Evolutionary conservation across 169 alveolate species (phyloP).

Genomic region (Hammondia hammondi): DNA sequence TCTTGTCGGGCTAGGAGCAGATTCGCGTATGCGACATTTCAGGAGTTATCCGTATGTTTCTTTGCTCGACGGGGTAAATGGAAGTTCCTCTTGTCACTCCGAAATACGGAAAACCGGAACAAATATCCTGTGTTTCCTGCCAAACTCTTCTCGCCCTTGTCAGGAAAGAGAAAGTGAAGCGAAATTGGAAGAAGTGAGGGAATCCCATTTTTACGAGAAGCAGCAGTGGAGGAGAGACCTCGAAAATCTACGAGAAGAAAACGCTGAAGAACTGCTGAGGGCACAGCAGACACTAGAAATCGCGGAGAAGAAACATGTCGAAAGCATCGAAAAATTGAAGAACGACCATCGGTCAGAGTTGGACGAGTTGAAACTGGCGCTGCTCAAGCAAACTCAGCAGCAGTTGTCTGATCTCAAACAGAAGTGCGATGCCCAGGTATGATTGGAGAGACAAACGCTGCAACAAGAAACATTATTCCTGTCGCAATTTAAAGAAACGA

Average conservation of each 20-base stretch:
- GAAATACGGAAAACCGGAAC: too few species aligned
- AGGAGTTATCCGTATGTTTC: too few species aligned
- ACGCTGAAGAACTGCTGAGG: neutral
- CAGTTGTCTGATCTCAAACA: neutral
- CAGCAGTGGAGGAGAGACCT: neutral
- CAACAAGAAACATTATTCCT: too few species aligned
- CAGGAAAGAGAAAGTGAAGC: neutral
- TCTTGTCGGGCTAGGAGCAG: too few species aligned
- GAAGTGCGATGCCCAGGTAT: neutral
- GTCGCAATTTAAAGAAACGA: too few species aligned
- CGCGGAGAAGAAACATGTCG: slow-evolving; percentile 19
- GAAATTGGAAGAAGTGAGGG: neutral
- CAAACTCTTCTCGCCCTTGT: neutral
- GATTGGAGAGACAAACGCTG: too few species aligned
- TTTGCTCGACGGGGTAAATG: too few species aligned
- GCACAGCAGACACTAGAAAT: neutral
- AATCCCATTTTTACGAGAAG: neutral
- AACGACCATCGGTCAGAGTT: neutral
- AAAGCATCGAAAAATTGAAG: neutral
- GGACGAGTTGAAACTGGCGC: neutral
- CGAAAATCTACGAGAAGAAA: neutral
- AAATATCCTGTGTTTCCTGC: too few species aligned
- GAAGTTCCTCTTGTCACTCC: too few species aligned
- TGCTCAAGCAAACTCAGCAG: neutral
- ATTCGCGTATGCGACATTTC: too few species aligned